Base-by-base conservation (phyloP, 2,329 filamentous ascomycete genomes). In the Cytospora schulzeri region DNA sequence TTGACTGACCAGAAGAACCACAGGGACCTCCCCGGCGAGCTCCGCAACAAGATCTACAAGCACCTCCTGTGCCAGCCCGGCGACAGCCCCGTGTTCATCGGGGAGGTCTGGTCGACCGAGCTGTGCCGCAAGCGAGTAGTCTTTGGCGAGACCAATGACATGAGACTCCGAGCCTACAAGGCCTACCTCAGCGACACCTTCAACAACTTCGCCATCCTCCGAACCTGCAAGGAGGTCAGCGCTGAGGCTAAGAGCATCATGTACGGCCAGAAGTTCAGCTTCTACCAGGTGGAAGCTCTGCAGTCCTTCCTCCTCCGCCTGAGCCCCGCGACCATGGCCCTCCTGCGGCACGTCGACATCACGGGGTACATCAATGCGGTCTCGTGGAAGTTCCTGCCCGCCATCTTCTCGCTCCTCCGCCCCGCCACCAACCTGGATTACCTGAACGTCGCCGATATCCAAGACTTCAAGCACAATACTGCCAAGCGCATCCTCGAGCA, bases 321-420 rank as follows among this genome's bases (percentile, higher is more conserved):
- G 19, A 9, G 26, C 3, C 58, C 33, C 11, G 3, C 33, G 7
- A 15, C 52, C 12, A 26, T 60, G 17, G 4, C 12, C 35, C 51
- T 24, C 1, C 26, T 60, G 26, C 33, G 35, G 4, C 50, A 48
- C 14, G 24, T 60, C 26, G 11, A 31, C 26, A 48, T 31, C 55
- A 2, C 1, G 3, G 9, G 0, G 15, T 19, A 19, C 19, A 4
- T 3, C 56, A 1, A 1, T 7, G 3, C 15, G 1, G 0, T 0
- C 1, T 2, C 17, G 2, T 22, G 19, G 41, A 45, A 45, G 41
- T 48, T 53, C 24, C 19, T 54, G 26, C 51, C 58, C 1, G 11
- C 26, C 3, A 28, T 60, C 3, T 54, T 54, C 41, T 7, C 33
- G 2, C 50, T 54, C 5, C 58, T 60, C 2, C 26, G 19, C 1